A percentile compares a stretch with the other conserved stretches of the same genome.
These are phyloP conservation scores for Abrus pulchellus DNA, from an alignment of 306 rosid species.

Conservation along the genomic window DNA sequence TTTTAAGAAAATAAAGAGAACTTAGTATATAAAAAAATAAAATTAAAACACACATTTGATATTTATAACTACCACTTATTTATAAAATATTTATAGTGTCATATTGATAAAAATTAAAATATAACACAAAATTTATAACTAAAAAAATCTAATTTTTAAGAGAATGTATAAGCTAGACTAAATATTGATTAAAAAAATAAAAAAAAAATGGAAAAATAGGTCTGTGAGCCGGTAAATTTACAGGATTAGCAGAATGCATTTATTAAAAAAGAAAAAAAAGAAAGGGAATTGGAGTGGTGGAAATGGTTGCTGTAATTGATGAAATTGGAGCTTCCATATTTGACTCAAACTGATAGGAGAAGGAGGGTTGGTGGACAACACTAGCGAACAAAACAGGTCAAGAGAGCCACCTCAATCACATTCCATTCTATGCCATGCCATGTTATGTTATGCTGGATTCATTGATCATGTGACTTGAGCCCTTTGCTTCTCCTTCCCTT, in stretches of 20 bases:
- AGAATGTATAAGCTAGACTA: too few species aligned
- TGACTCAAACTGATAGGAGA: conserved; percentile 32
- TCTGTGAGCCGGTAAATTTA: too few species aligned
- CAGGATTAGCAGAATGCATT: neutral
- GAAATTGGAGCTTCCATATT: conserved; percentile 22
- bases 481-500: neutral
- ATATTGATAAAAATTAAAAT: too few species aligned
- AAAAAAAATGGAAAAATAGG: neutral
- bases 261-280: neutral
- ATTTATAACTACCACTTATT: too few species aligned
- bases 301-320: neutral
- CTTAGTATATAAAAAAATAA: too few species aligned
- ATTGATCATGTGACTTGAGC: neutral
- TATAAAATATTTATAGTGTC: too few species aligned
- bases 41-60: too few species aligned
- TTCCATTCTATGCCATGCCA: too few species aligned
- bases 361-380: conserved; percentile 64
- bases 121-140: too few species aligned
- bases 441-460: neutral
- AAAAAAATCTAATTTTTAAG: too few species aligned
- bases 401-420: conserved; percentile 8
- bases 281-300: neutral
- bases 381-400: conserved; percentile 50
- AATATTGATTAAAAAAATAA: too few species aligned
- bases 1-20: too few species aligned